phyloP scores from a whole-genome alignment of 129 eudicot genomes.

The Apium graveolens region DNA sequence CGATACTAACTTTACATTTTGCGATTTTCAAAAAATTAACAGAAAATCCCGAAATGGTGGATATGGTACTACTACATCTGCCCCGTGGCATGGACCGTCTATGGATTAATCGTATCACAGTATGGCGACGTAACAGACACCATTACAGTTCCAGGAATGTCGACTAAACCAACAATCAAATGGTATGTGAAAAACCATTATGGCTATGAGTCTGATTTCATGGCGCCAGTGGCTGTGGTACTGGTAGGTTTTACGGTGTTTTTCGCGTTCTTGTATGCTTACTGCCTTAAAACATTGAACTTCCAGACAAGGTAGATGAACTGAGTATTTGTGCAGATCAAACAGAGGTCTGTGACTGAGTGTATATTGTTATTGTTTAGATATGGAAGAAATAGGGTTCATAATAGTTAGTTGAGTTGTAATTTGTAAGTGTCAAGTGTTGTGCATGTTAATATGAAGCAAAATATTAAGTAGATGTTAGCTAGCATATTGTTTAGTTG shows the following conservation, averaged over 20 bases:
- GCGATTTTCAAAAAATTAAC: slow-evolving; percentile 5
- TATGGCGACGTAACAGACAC: slow-evolving; percentile 42
- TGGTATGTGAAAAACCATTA: slow-evolving; percentile 37
- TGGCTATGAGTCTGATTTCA: slow-evolving; percentile 58
- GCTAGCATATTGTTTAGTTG: slow-evolving; percentile 1
- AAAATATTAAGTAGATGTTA: neutral
- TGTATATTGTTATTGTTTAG: neutral
- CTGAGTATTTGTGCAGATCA: neutral
- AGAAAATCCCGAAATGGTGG: slow-evolving; percentile 89
- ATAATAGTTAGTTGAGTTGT: neutral
- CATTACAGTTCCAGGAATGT: slow-evolving; percentile 36
- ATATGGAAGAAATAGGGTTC: neutral
- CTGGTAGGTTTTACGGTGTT: slow-evolving; percentile 54
- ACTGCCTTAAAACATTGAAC: slow-evolving; percentile 53
- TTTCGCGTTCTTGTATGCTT: slow-evolving; percentile 56
- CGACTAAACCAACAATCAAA: slow-evolving; percentile 24
- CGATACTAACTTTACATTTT: neutral
- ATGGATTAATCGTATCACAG: slow-evolving; percentile 58
- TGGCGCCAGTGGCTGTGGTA: slow-evolving; percentile 67
- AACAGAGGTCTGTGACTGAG: neutral
- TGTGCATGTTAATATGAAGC: no score
- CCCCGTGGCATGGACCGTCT: slow-evolving; percentile 82
- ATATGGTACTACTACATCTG: slow-evolving; percentile 76
- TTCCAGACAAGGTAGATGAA: slow-evolving; percentile 56
- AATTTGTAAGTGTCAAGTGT: neutral